Base-by-base conservation (phyloP, 495 filamentous ascomycete species). In the Neurospora sp. region DNA sequence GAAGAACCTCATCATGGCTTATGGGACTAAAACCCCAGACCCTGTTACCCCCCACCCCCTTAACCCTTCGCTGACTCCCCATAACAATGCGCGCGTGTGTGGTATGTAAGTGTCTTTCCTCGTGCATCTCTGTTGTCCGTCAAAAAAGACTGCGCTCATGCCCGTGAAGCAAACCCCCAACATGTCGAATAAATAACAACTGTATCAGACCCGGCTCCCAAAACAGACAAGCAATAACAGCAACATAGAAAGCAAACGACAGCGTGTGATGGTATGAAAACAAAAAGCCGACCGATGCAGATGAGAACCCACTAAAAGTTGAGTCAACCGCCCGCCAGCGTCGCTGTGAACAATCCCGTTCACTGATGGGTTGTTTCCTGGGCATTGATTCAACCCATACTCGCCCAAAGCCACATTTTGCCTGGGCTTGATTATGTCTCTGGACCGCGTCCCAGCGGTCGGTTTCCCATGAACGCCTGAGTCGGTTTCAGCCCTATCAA, bases 131-230 rank as follows among this genome's bases (percentile, higher is more conserved):
- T 35, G 27, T 65, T 16, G 1, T 7, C 53, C 53, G 27, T 65
- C 53, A 35, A 65, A 37, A 65, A 9, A 18, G 53, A 61, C 8
- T 16, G 53, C 53, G 27, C 27, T 65, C 53, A 31, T 9, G 6
- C 22, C 53, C 14, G 14, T 35, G 27, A 65, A 35, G 35, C 3
- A 65, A 61, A 31, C 5, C 12, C 53, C 4, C 12, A 35, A 61
- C 27, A 61, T 35, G 45, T 53, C 45, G 27, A 35, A 61, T 16
- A 16, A 53, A 14, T 35, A 75, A 44, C 42, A 53, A 69, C 71
- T 75, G 40, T 73, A 69, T 40, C 74, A 69, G 31, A 69, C 70
- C 61, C 40, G 41, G 53, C 61, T n/a, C 71, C 70, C 42, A 69
- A 40, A 42, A 20, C 10, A 73, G 5, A 68, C 4, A 22, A 38